Conservation (phyloP, 495 filamentous ascomycete species). For the Hypoxylon lienhwacheense region DNA sequence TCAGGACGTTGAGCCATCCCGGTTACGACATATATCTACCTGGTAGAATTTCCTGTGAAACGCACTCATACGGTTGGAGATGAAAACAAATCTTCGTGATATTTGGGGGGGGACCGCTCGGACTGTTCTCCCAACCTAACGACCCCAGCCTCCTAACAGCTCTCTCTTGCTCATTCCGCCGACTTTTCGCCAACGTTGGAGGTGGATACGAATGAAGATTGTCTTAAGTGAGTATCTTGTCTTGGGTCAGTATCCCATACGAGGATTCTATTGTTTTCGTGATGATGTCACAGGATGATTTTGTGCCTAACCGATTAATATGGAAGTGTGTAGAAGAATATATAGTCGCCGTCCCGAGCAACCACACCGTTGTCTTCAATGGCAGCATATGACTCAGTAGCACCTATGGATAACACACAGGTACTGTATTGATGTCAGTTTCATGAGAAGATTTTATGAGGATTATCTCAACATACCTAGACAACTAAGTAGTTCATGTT, state of each 20-base stretch:
- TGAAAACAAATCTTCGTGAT: slow-evolving; percentile 12
- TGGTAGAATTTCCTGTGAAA: slow-evolving; percentile 15
- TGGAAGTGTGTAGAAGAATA: too few species aligned
- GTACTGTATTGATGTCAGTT: slow-evolving; percentile 9
- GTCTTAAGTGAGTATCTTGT: too few species aligned
- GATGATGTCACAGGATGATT: too few species aligned
- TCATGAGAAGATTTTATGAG: slow-evolving; percentile 14
- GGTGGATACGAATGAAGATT: too few species aligned
- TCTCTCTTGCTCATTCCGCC: background rate
- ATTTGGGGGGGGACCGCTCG: background rate
- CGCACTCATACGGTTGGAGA: slow-evolving; percentile 1
- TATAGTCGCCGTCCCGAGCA: too few species aligned
- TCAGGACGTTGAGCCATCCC: slow-evolving; percentile 7
- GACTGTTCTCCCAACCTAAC: slow-evolving; percentile 3
- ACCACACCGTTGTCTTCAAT: background rate
- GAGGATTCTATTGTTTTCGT: too few species aligned
- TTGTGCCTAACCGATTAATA: too few species aligned
- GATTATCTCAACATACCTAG: slow-evolving; percentile 15
- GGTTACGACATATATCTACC: slow-evolving; percentile 8
- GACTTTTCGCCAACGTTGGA: too few species aligned
- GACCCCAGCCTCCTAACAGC: background rate
- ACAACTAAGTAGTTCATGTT: slow-evolving; percentile 20
- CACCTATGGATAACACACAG: too few species aligned
- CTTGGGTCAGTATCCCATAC: too few species aligned
- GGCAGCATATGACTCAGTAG: slow-evolving; percentile 28